phyloP scores from a whole-genome alignment of 148 eudicot species.

The Camellia granthamiana region DNA sequence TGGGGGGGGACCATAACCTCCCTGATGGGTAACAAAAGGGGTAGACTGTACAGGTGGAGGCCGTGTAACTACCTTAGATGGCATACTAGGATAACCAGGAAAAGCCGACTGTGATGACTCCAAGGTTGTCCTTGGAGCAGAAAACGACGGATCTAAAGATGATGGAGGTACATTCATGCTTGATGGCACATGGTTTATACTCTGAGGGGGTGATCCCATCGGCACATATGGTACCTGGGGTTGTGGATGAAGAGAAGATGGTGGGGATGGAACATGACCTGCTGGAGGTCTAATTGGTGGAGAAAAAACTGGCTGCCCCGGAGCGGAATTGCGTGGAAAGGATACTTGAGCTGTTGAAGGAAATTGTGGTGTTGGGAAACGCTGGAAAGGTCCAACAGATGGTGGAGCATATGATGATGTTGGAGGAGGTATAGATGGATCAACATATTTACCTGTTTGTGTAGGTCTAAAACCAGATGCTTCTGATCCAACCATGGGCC shows the following conservation, averaged over 20 bases:
- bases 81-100: slow-evolving; percentile 36
- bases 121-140: slow-evolving; percentile 28
- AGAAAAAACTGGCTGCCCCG: slow-evolving; percentile 47
- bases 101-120: slow-evolving; percentile 28
- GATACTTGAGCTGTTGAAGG: slow-evolving; percentile 45
- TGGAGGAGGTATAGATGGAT: slow-evolving; percentile 29
- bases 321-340: slow-evolving; percentile 34
- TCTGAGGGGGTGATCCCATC: slow-evolving; percentile 48
- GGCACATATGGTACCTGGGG: slow-evolving; percentile 31
- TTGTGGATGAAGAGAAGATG: slow-evolving; percentile 24
- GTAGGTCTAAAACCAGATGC: slow-evolving; percentile 50
- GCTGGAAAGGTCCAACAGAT: slow-evolving; percentile 51
- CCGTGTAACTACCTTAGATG: slow-evolving; percentile 23
- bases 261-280: slow-evolving; percentile 25
- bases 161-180: slow-evolving; percentile 19
- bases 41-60: slow-evolving; percentile 41
- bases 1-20: slow-evolving; percentile 48
- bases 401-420: slow-evolving; percentile 43
- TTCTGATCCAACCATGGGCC: slow-evolving; percentile 43
- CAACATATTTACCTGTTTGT: slow-evolving; percentile 35
- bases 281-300: slow-evolving; percentile 53
- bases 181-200: slow-evolving; percentile 29
- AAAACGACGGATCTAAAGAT: slow-evolving; percentile 20
- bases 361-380: slow-evolving; percentile 55
- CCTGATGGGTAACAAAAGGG: slow-evolving; percentile 43